Conservation (phyloP, 2,329 filamentous ascomycete species). For the Aureobasidium leucospermi region DNA sequence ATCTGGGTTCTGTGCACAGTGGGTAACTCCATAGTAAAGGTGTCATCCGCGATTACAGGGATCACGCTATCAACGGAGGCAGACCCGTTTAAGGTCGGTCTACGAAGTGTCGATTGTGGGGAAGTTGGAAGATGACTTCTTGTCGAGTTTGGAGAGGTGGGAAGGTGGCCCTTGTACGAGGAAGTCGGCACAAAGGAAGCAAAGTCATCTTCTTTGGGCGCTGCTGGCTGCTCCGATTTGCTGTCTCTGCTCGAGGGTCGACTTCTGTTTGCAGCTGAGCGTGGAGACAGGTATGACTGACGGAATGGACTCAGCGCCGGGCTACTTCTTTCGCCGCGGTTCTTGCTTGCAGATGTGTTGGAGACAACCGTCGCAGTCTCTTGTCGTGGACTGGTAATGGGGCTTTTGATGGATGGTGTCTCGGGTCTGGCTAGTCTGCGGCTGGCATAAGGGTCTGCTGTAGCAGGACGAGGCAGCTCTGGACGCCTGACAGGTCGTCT, state of each 20-base stretch:
- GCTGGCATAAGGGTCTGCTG: slow-evolving; percentile 47
- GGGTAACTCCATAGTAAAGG: slow-evolving; percentile 47
- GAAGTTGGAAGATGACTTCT: slow-evolving; percentile 25
- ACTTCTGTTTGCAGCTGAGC: slow-evolving; percentile 14
- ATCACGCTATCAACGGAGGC: slow-evolving; percentile 34
- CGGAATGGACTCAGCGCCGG: slow-evolving; percentile 15
- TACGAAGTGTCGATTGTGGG: slow-evolving; percentile 16
- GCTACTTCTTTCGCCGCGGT: slow-evolving; percentile 11
- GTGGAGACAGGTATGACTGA: slow-evolving; percentile 11
- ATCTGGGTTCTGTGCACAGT: slow-evolving; percentile 25
- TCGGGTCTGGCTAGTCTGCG: slow-evolving; percentile 32
- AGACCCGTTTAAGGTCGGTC: slow-evolving; percentile 33
- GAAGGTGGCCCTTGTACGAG: slow-evolving; percentile 18
- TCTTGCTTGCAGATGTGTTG: slow-evolving; percentile 17
- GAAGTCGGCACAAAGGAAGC: slow-evolving; percentile 40
- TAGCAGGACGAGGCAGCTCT: slow-evolving; percentile 43
- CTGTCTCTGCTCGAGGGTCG: slow-evolving; percentile 29
- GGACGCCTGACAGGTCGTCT: slow-evolving; percentile 40
- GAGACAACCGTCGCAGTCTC: slow-evolving; percentile 19
- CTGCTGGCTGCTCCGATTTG: slow-evolving; percentile 14
- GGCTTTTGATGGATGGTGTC: slow-evolving; percentile 40
- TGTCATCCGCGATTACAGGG: slow-evolving; percentile 32
- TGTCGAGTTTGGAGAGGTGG: slow-evolving; percentile 19
- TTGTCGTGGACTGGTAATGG: slow-evolving; percentile 37
- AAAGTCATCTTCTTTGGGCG: slow-evolving; percentile 36